Conservation (phyloP, 2,329 filamentous ascomycete species). For the Trichophyton equinum region DNA sequence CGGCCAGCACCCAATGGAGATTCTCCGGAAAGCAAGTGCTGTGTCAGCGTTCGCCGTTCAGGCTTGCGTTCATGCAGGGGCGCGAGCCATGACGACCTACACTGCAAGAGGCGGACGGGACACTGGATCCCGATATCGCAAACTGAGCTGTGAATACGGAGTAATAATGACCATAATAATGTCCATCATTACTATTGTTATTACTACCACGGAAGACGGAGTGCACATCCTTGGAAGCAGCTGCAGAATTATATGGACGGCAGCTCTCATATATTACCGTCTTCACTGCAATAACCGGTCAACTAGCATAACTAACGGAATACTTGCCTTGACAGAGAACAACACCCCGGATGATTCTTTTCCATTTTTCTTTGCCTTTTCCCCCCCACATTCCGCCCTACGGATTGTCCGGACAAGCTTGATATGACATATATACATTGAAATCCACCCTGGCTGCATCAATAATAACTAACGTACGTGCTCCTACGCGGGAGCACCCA, state of each 20-base stretch:
- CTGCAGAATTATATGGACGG: too few species aligned
- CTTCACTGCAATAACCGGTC: too few species aligned
- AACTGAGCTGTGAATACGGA: too few species aligned
- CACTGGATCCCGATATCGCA: neutral
- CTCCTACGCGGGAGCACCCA: neutral
- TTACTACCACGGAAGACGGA: too few species aligned
- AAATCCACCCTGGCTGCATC: too few species aligned
- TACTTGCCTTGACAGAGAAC: too few species aligned
- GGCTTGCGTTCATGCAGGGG: neutral
- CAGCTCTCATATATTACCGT: too few species aligned
- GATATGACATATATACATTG: neutral
- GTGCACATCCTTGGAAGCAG: too few species aligned
- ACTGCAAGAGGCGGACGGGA: neutral
- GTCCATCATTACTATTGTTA: too few species aligned
- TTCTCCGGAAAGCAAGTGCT: neutral
- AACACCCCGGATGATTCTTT: too few species aligned
- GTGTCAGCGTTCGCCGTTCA: neutral
- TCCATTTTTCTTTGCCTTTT: neutral
- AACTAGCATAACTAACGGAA: too few species aligned
- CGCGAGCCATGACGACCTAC: neutral
- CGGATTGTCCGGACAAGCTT: neutral
- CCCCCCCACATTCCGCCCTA: neutral
- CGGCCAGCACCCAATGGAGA: neutral
- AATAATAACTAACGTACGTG: neutral
- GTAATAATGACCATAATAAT: too few species aligned